These are phyloP conservation scores for Globisporangium sylvaticum DNA, from an alignment of 352 stramenopile genomes.

Conservation along the genomic window DNA sequence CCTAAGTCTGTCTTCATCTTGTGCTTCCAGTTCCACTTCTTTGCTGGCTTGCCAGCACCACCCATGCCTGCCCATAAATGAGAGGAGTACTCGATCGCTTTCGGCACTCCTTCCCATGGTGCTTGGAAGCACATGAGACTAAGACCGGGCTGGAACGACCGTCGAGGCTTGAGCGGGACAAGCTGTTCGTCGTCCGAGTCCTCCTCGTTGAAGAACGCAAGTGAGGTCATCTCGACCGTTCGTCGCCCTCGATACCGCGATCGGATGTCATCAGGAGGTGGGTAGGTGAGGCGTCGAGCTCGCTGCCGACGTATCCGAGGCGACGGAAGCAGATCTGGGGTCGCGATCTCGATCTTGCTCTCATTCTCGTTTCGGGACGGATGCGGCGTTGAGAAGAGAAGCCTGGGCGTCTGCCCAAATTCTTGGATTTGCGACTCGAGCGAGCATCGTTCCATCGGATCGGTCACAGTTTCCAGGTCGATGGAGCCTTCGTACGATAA, in stretches of 20 bases:
- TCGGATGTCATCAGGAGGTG: conserved; percentile 5
- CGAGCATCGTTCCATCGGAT: conserved; percentile 91
- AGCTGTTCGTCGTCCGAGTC: conserved; percentile 34
- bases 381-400: conserved; percentile 69
- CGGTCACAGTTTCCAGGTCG: conserved; percentile 80
- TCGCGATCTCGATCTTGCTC: conserved; percentile 49
- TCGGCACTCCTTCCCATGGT: conserved; percentile 32
- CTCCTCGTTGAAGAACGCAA: conserved; percentile 22
- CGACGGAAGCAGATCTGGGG: conserved; percentile 37
- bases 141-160: conserved; percentile 15
- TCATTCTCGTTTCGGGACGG: conserved; percentile 60
- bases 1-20: conserved; percentile 34
- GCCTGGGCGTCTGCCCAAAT: conserved; percentile 88
- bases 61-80: conserved; percentile 32
- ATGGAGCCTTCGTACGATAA: conserved; percentile 86
- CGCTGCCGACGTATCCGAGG: conserved; percentile 22
- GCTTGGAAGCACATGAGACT: conserved; percentile 46
- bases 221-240: conserved; percentile 24
- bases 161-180: conserved; percentile 7
- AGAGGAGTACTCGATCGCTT: conserved; percentile 26
- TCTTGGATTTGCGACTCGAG: conserved; percentile 93
- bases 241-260: conserved; percentile 15
- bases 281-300: conserved; percentile 20
- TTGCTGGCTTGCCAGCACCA: conserved; percentile 30
- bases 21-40: conserved; percentile 55